phyloP scores from a whole-genome alignment of 441 rosid species.

The Breynia disticha region DNA sequence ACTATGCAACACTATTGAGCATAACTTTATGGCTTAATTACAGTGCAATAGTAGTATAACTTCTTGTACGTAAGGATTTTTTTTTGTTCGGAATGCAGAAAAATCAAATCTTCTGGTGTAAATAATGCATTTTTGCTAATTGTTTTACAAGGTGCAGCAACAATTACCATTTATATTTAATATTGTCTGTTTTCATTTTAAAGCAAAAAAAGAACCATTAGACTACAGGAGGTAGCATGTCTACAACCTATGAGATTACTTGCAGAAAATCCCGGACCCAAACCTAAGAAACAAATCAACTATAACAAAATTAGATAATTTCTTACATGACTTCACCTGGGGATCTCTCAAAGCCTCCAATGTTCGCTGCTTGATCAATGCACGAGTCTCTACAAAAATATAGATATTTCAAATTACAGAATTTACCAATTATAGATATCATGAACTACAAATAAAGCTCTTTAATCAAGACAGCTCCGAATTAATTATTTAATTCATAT shows the following conservation, averaged over 20 bases:
- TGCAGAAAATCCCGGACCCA: background rate
- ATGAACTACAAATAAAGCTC: background rate
- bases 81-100: too few relatives aligned
- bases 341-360: conserved; percentile 74
- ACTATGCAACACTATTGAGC: too few relatives aligned
- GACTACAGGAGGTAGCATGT: background rate
- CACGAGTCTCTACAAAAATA: conserved; percentile 50
- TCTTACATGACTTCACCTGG: conserved; percentile 94
- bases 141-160: too few relatives aligned
- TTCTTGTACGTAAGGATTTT: too few relatives aligned
- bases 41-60: too few relatives aligned
- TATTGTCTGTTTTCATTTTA: too few relatives aligned
- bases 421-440: conserved; percentile 7
- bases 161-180: too few relatives aligned
- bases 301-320: conserved; percentile 20
- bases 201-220: too few relatives aligned
- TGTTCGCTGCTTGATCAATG: conserved; percentile 66
- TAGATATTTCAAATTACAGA: conserved; percentile 4
- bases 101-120: too few relatives aligned
- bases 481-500: background rate
- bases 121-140: too few relatives aligned
- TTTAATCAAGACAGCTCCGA: background rate
- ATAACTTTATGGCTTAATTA: too few relatives aligned
- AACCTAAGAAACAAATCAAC: background rate
- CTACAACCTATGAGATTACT: background rate